phyloP scores from a whole-genome alignment of 2,329 filamentous ascomycete species.

The Neopestalotiopsis sp. region DNA sequence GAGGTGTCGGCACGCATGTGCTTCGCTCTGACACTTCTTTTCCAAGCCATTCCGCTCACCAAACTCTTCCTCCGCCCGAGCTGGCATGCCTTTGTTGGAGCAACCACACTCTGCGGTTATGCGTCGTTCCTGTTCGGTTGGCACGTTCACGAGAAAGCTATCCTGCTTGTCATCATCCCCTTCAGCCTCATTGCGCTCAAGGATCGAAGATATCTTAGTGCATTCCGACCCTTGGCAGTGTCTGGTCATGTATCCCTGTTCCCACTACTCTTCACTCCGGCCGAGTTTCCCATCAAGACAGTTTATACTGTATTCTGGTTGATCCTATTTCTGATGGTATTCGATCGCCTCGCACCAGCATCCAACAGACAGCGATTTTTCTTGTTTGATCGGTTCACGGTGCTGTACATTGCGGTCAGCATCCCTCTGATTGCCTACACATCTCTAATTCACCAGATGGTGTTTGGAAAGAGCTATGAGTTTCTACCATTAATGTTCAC shows the following conservation, averaged over 20 bases:
- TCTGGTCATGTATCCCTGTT: constrained; percentile 95
- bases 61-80: constrained; percentile 82
- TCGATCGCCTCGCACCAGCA: constrained; percentile 86
- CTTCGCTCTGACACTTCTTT: constrained; percentile 81
- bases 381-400: constrained; percentile 86
- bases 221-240: constrained; percentile 89
- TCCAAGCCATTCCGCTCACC: constrained; percentile 78
- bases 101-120: constrained; percentile 91
- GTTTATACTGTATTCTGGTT: constrained; percentile 94
- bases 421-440: constrained; percentile 91
- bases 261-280: constrained; percentile 87
- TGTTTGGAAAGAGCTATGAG: constrained; percentile 83
- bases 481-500: constrained; percentile 97
- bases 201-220: constrained; percentile 87
- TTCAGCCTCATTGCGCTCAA: constrained; percentile 91
- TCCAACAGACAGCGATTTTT: constrained; percentile 82
- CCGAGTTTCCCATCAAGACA: constrained; percentile 93
- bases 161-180: constrained; percentile 91
- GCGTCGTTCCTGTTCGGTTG: constrained; percentile 97
- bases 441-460: constrained; percentile 79
- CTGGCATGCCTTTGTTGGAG: constrained; percentile 89
- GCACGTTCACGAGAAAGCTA: constrained; percentile 98
- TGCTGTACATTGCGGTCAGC: constrained; percentile 86
- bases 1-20: constrained; percentile 82
- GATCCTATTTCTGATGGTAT: constrained; percentile 80